These are phyloP conservation scores for Moricandia arvensis DNA, from an alignment of 345 rosid species.

Conservation along the genomic window DNA sequence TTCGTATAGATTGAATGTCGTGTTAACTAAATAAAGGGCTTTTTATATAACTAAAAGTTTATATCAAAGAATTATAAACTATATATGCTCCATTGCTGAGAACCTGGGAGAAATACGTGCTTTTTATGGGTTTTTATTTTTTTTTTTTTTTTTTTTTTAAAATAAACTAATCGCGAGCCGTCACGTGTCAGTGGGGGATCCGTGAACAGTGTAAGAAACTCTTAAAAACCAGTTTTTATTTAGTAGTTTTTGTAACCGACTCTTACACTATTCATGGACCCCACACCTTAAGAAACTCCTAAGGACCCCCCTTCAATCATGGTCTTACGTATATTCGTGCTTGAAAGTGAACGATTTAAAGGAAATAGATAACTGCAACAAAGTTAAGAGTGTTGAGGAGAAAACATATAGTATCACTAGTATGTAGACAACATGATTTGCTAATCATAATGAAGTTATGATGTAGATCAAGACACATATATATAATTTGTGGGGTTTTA, in stretches of 20 bases:
- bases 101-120: constrained; percentile 20
- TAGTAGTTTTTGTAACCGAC: too few relatives aligned
- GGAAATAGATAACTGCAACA: not conserved
- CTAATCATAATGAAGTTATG: not conserved
- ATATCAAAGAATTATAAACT: too few relatives aligned
- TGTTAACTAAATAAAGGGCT: not conserved
- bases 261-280: too few relatives aligned
- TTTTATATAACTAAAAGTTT: not conserved
- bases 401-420: not conserved
- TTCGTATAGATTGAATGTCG: not conserved
- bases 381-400: not conserved
- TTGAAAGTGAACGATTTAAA: not conserved
- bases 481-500: not conserved
- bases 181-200: too few relatives aligned
- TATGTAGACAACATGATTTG: constrained; percentile 17
- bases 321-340: too few relatives aligned
- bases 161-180: too few relatives aligned
- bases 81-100: not conserved
- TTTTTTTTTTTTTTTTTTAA: too few relatives aligned
- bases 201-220: too few relatives aligned
- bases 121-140: too few relatives aligned
- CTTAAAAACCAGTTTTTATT: too few relatives aligned
- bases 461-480: constrained; percentile 14
- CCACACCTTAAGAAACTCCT: too few relatives aligned
- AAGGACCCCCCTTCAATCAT: too few relatives aligned